phyloP scores from a whole-genome alignment of 345 rosid genomes.

The Camelina hispida region DNA sequence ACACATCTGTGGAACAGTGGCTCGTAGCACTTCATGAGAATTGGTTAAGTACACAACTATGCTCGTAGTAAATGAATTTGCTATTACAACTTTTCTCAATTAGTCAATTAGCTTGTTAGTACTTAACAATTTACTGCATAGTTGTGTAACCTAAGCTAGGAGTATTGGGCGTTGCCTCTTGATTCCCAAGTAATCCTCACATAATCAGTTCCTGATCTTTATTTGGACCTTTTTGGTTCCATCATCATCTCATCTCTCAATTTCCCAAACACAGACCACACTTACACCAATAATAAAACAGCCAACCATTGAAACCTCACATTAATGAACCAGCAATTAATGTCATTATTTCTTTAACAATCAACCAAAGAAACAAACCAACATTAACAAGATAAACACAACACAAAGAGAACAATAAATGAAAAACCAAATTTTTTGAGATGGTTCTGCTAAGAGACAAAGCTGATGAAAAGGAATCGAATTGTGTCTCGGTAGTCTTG shows the following conservation, averaged over 20 bases:
- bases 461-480: background rate
- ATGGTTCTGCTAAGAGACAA: background rate
- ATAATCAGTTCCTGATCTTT: background rate
- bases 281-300: background rate
- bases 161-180: background rate
- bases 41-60: too few relatives aligned
- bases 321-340: background rate
- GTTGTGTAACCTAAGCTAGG: background rate
- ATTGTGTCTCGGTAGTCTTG: background rate
- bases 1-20: background rate
- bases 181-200: background rate
- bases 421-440: background rate
- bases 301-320: background rate
- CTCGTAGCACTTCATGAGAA: background rate
- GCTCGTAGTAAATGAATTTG: too few relatives aligned
- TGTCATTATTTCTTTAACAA: background rate
- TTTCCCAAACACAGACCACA: background rate
- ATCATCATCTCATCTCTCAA: background rate
- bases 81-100: too few relatives aligned
- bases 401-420: conserved; percentile 1
- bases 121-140: background rate
- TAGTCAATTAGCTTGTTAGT: background rate
- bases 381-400: conserved; percentile 3
- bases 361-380: conserved; percentile 16
- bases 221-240: background rate